These are phyloP conservation scores for Kuraishia ogatae DNA, from an alignment of 805 yeast genomes.

Conservation along the genomic window DNA sequence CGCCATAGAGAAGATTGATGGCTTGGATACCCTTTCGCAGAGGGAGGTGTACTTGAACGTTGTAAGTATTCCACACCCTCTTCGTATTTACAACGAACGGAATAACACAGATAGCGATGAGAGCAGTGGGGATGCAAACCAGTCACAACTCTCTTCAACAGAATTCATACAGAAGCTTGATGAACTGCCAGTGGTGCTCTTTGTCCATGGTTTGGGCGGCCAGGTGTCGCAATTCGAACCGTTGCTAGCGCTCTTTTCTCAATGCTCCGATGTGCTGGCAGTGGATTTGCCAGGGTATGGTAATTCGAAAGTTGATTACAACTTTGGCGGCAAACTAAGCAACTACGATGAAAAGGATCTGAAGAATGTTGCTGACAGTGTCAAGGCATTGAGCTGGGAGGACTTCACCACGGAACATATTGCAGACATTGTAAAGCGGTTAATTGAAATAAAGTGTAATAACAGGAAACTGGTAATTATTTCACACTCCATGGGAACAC, in stretches of 20 bases:
- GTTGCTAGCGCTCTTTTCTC: constrained; percentile 46
- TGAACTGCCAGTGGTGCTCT: constrained; percentile 50
- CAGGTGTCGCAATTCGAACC: constrained; percentile 80
- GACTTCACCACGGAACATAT: constrained; percentile 35
- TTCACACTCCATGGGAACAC: constrained; percentile 54
- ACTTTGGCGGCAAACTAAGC: constrained; percentile 14
- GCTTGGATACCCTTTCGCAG: constrained; percentile 7
- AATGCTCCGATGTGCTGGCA: constrained; percentile 54
- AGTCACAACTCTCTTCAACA: background rate
- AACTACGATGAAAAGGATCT: constrained; percentile 9
- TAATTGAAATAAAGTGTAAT: constrained; percentile 30
- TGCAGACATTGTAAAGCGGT: constrained; percentile 28
- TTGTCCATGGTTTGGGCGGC: constrained; percentile 89
- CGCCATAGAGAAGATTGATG: constrained; percentile 16
- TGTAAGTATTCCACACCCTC: constrained; percentile 43
- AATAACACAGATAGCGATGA: constrained; percentile 8
- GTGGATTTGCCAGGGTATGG: constrained; percentile 92
- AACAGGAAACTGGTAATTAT: constrained; percentile 34
- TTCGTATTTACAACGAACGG: constrained; percentile 25
- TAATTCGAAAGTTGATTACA: constrained; percentile 24
- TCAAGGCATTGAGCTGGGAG: constrained; percentile 24
- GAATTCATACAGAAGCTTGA: constrained; percentile 7
- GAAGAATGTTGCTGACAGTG: constrained; percentile 20
- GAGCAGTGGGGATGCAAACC: background rate
- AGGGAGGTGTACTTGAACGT: constrained; percentile 30